phyloP scores from a whole-genome alignment of 495 filamentous ascomycete species.

The Podospora appendiculata region DNA sequence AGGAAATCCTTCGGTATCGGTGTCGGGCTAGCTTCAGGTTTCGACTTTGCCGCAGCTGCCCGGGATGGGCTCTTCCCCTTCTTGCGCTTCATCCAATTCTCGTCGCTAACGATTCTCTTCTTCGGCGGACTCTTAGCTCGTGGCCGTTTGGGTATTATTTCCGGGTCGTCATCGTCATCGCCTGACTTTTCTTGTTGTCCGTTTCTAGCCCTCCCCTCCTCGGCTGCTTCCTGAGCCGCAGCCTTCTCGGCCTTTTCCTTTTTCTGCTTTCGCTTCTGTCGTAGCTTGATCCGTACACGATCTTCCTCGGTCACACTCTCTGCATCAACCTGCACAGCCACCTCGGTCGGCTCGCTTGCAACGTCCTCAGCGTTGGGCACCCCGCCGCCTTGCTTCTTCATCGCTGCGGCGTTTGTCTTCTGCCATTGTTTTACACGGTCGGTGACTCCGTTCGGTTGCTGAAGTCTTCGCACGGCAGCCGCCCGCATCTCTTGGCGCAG shows the following conservation, averaged over 20 bases:
- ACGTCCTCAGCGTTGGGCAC: conserved; percentile 29
- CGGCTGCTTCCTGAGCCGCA: conserved; percentile 13
- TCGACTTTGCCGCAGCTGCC: conserved; percentile 25
- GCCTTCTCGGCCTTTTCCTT: conserved; percentile 15
- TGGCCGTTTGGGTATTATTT: background rate
- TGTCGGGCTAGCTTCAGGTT: conserved; percentile 21
- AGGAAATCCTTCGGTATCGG: conserved; percentile 45
- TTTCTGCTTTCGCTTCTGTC: conserved; percentile 28
- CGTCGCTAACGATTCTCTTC: conserved; percentile 75
- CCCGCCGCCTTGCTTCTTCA: conserved; percentile 25
- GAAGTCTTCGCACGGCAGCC: conserved; percentile 35
- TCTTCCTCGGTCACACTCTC: conserved; percentile 45
- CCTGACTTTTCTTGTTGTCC: conserved; percentile 19
- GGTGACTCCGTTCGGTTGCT: conserved; percentile 47
- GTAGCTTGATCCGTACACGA: conserved; percentile 37
- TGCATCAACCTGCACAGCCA: conserved; percentile 33
- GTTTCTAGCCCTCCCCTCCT: conserved; percentile 1
- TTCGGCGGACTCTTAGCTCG: conserved; percentile 41
- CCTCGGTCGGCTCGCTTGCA: conserved; percentile 35
- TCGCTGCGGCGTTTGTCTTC: conserved; percentile 53
- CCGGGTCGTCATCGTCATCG: conserved; percentile 7
- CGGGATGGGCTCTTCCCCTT: conserved; percentile 40
- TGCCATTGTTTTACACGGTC: conserved; percentile 73
- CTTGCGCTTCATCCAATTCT: conserved; percentile 59
- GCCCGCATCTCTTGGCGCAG: conserved; percentile 43